Percentiles rank a stretch among this genome's conserved stretches.
phyloP scores from a whole-genome alignment of 352 stramenopile species.

The Elongisporangium senticosum region DNA sequence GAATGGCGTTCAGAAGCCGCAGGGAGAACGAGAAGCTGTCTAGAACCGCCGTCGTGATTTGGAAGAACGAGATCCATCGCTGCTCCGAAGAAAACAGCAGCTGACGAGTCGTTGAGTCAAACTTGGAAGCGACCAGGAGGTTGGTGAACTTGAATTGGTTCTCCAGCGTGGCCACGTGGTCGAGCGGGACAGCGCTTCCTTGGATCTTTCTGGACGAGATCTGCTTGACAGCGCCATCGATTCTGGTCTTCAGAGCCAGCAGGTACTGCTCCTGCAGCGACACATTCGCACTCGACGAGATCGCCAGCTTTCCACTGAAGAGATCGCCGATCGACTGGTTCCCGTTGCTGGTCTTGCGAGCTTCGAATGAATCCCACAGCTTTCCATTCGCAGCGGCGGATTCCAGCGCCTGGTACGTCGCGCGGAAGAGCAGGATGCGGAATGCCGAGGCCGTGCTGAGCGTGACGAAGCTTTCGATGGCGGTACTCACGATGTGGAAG shows the following conservation, averaged over 20 bases:
- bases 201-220: constrained; percentile 27
- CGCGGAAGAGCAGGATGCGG: constrained; percentile 46
- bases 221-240: constrained; percentile 23
- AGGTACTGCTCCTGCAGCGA: constrained; percentile 46
- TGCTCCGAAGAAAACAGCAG: constrained; percentile 36
- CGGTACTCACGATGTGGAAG: constrained; percentile 44
- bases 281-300: background rate
- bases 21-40: constrained; percentile 54
- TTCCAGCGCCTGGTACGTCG: constrained; percentile 22
- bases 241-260: constrained; percentile 21
- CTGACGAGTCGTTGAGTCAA: constrained; percentile 21
- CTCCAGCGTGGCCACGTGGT: constrained; percentile 38
- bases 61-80: constrained; percentile 37
- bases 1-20: constrained; percentile 39
- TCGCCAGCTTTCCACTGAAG: constrained; percentile 4
- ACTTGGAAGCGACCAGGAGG: constrained; percentile 36
- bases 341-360: constrained; percentile 1
- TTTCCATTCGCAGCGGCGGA: constrained; percentile 13
- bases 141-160: constrained; percentile 45
- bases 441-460: constrained; percentile 40
- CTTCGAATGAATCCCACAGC: constrained; percentile 28
- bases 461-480: constrained; percentile 37
- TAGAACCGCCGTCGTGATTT: constrained; percentile 28
- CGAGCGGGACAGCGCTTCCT: constrained; percentile 19
- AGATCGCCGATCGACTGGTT: constrained; percentile 12